phyloP scores from a whole-genome alignment of 1,284 basidiomycete species.

The Cryptococcus maquisensis region DNA sequence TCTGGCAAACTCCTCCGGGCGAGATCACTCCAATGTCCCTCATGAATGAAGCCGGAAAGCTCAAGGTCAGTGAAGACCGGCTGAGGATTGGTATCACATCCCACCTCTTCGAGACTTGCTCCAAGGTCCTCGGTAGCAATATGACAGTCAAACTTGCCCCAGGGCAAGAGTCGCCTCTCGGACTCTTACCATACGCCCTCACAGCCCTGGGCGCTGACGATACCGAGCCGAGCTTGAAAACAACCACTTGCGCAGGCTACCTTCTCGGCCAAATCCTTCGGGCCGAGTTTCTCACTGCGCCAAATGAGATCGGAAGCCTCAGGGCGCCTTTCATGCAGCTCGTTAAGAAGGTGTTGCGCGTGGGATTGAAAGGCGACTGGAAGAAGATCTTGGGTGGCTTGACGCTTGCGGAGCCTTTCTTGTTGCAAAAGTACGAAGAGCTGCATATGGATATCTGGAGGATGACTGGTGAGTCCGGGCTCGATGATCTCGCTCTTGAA shows the following conservation, averaged over 20 bases:
- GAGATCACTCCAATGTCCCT: constrained; percentile 16
- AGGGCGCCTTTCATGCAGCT: constrained; percentile 15
- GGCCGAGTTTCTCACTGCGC: constrained; percentile 14
- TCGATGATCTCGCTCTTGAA: neutral
- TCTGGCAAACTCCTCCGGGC: constrained; percentile 33
- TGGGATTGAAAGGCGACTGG: constrained; percentile 15
- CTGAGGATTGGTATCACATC: constrained; percentile 20
- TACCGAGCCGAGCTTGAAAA: no score
- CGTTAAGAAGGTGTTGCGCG: constrained; percentile 17
- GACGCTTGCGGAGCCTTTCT: constrained; percentile 37
- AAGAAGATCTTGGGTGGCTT: constrained; percentile 38
- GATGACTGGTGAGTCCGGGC: constrained; percentile 19
- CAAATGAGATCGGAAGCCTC: constrained; percentile 8
- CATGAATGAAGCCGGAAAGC: constrained; percentile 20
- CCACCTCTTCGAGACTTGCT: constrained; percentile 21
- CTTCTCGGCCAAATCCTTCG: constrained; percentile 32
- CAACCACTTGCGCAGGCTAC: constrained; percentile 17
- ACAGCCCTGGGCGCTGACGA: no score
- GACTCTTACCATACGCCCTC: neutral
- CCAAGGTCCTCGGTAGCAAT: constrained; percentile 19
- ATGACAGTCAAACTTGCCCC: no score
- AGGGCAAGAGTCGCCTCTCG: neutral
- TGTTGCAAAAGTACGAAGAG: constrained; percentile 31
- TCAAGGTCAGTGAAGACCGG: constrained; percentile 14
- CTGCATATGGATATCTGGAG: constrained; percentile 40